These are phyloP conservation scores for Ehretia macrophylla DNA, from an alignment of 257 asterid genomes.

Conservation along the genomic window DNA sequence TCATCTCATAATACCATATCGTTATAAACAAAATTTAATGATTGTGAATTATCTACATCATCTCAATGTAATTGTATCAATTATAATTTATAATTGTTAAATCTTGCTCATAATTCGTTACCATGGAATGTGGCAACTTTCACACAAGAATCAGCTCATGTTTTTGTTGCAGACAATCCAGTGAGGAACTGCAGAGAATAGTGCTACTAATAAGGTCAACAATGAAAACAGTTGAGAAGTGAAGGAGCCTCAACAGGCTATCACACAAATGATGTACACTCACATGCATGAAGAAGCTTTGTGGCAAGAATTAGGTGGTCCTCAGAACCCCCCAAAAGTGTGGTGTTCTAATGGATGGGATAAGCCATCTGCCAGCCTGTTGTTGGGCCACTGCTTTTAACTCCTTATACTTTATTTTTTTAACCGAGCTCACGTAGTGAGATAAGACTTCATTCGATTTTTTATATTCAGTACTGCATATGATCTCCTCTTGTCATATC, in stretches of 20 bases:
- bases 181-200: neutral
- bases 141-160: neutral
- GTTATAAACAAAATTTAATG: too few species aligned
- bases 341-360: constrained; percentile 7
- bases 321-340: constrained; percentile 12
- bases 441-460: too few species aligned
- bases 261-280: constrained; percentile 21
- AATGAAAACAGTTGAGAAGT: constrained; percentile 28
- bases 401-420: neutral
- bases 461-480: too few species aligned
- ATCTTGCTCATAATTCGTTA: too few species aligned
- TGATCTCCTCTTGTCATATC: too few species aligned
- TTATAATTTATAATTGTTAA: too few species aligned
- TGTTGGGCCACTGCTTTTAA: constrained; percentile 24
- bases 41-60: too few species aligned
- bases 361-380: constrained; percentile 45
- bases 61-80: too few species aligned
- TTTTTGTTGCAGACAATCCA: neutral
- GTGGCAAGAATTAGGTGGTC: constrained; percentile 50
- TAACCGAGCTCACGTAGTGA: neutral
- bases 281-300: constrained; percentile 29
- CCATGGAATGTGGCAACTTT: neutral
- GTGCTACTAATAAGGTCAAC: constrained; percentile 5
- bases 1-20: too few species aligned
- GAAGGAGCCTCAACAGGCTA: constrained; percentile 5